A percentile compares a stretch with the other conserved stretches of the same genome.
phyloP scores from a whole-genome alignment of 2,329 filamentous ascomycete species.

The Huntiella omanensis region DNA sequence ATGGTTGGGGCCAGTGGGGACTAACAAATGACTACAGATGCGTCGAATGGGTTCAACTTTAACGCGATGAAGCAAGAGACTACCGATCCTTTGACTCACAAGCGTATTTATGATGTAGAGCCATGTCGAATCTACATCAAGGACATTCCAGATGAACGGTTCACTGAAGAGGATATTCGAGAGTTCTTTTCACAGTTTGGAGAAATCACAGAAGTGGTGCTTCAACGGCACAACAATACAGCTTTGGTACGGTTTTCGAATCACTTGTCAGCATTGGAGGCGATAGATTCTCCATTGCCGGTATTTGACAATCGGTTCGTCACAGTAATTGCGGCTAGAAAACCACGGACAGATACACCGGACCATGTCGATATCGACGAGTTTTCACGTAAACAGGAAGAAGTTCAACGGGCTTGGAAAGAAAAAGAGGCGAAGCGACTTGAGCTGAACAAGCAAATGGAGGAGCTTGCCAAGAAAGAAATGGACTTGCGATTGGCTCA shows the following conservation, averaged over 20 bases:
- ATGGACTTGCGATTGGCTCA: conserved; percentile 43
- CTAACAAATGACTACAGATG: background rate
- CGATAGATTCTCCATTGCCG: conserved; percentile 58
- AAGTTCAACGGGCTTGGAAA: conserved; percentile 50
- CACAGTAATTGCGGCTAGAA: conserved; percentile 31
- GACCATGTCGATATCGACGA: conserved; percentile 50
- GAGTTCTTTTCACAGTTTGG: conserved; percentile 59
- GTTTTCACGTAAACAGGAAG: conserved; percentile 47
- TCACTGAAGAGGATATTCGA: conserved; percentile 44
- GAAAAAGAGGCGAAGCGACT: conserved; percentile 43
- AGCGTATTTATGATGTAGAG: conserved; percentile 37
- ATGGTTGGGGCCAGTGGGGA: background rate
- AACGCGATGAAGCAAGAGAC: conserved; percentile 17
- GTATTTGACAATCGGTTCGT: conserved; percentile 78
- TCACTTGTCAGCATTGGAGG: conserved; percentile 47
- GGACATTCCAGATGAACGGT: conserved; percentile 54
- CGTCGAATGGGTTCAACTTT: background rate
- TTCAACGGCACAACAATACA: conserved; percentile 47
- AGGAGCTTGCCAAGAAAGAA: conserved; percentile 46
- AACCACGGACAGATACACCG: conserved; percentile 9
- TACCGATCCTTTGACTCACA: conserved; percentile 18
- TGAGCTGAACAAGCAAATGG: conserved; percentile 41
- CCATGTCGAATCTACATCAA: conserved; percentile 58
- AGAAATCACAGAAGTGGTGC: conserved; percentile 38
- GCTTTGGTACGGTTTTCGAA: conserved; percentile 51